Evolutionary conservation across 164 flowering plant genomes (phyloP), one percentile per base, ranked within the genome.

Genomic region (Amborella trichopoda): DNA sequence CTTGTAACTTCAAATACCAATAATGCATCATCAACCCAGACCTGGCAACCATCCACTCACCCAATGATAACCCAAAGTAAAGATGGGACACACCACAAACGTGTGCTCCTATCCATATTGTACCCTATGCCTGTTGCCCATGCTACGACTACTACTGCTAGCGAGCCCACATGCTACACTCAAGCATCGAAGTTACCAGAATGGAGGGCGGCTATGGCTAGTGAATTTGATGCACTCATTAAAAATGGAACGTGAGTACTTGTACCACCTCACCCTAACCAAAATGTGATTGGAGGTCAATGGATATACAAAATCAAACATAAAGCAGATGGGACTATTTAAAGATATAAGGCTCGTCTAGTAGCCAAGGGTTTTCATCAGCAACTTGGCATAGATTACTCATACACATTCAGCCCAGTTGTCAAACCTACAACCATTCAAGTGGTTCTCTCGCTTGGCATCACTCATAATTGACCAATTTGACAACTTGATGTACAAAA

Each of bases 331-430:
- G 26, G 44, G 6, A 22, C 24, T 19, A 10, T 44, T 5, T 28
- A n/a, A 5, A 3, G 17, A 4, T 44, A 23, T 8, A 44, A 44
- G 18, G 48, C 48, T 11, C 28, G n/a, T 3, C 18, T 44, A 6
- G 48, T 44, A 10, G 48, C 30, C 3, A 44, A 44, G 17, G 48
- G 30, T 6, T 23, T 25, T 44, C 28, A 44, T 16, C 48, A 44
- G 14, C n/a, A 25, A 1, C 30, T 0, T 3, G 26, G 44, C 2
- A 0, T 41, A 1, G 44, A 41, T 26, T 41, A 22, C 48, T 11
- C 12, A 12, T 11, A 44, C 4, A 26, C 30, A 10, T 44, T 23
- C 8, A 23, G 28, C 3, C 48, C 17, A 3, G 30, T 24, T 6
- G 48, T 11, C 9, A 44, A 44, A 17, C 48, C 28, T 23, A 19